These are phyloP conservation scores for Hansenula lynferdii DNA, from an alignment of 1,139 yeast genomes.

Conservation along the genomic window DNA sequence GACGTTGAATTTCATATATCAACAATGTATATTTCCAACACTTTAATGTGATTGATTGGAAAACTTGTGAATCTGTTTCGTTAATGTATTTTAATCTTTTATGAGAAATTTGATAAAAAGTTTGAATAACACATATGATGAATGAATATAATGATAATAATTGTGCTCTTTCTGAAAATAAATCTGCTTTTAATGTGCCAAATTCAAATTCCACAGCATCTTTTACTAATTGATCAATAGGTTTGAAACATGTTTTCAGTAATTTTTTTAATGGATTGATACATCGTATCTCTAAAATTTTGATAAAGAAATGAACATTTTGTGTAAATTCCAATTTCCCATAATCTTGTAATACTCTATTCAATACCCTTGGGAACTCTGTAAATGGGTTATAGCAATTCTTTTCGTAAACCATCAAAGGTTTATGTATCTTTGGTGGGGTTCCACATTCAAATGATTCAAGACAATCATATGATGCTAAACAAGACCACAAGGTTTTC, in stretches of 20 bases:
- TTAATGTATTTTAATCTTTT: conserved; percentile 11
- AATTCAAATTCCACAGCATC: too few species aligned
- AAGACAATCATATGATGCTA: conserved; percentile 9
- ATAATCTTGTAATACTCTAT: not conserved
- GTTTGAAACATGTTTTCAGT: too few species aligned
- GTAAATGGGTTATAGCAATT: not conserved
- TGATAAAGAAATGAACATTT: conserved; percentile 4
- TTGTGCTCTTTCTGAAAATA: conserved; percentile 8
- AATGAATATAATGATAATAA: conserved; percentile 6
- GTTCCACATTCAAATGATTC: conserved; percentile 13
- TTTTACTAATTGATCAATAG: too few species aligned
- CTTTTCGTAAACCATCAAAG: too few species aligned
- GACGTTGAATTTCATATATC: not conserved
- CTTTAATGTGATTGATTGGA: not conserved
- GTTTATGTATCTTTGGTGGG: conserved; percentile 10
- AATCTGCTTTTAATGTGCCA: conserved; percentile 2
- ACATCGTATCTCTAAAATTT: too few species aligned
- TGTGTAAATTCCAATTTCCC: not conserved
- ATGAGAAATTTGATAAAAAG: conserved; percentile 11
- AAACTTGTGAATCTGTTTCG: not conserved
- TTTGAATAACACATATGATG: too few species aligned
- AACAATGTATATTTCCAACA: not conserved
- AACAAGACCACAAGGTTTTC: conserved; percentile 12
- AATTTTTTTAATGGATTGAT: too few species aligned
- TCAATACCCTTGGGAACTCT: not conserved